These are phyloP conservation scores for Auricularia sp. DNA, from an alignment of 768 basidiomycete species.

Conservation along the genomic window DNA sequence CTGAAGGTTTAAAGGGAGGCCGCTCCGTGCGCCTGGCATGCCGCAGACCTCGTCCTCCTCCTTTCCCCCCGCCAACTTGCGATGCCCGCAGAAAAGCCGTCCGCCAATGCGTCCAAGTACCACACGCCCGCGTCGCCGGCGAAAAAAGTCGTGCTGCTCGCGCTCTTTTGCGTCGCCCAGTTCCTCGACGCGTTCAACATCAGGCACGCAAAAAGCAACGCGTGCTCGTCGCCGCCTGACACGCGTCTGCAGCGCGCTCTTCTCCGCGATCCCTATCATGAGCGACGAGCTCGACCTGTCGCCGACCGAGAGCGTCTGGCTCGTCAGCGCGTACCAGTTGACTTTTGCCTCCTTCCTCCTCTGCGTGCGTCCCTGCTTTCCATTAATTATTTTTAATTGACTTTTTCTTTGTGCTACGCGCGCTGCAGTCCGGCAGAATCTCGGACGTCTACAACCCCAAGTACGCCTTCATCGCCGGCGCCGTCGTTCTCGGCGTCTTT, in stretches of 20 bases:
- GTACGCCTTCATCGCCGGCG: conserved; percentile 30
- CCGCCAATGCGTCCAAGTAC: neutral
- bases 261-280: conserved; percentile 23
- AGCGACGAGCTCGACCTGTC: conserved; percentile 16
- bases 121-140: conserved; percentile 1
- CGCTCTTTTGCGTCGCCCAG: neutral
- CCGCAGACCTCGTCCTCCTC: neutral
- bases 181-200: conserved; percentile 2
- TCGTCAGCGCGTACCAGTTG: conserved; percentile 27
- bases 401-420: neutral
- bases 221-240: conserved; percentile 19
- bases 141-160: neutral
- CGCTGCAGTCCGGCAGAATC: neutral
- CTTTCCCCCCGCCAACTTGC: neutral
- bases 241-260: conserved; percentile 17
- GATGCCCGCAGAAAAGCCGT: neutral
- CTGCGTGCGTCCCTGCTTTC: conserved; percentile 16
- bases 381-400: neutral
- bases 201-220: conserved; percentile 32
- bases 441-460: neutral
- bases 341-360: conserved; percentile 27
- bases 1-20: no score
- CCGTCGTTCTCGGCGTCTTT: conserved; percentile 30
- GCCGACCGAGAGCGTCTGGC: conserved; percentile 21
- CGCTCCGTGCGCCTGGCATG: neutral